A percentile compares a stretch with the other conserved stretches of the same genome.
Evolutionary conservation across 148 eudicot genomes (phyloP).

Genomic region (Vaccinium myrtillus): DNA sequence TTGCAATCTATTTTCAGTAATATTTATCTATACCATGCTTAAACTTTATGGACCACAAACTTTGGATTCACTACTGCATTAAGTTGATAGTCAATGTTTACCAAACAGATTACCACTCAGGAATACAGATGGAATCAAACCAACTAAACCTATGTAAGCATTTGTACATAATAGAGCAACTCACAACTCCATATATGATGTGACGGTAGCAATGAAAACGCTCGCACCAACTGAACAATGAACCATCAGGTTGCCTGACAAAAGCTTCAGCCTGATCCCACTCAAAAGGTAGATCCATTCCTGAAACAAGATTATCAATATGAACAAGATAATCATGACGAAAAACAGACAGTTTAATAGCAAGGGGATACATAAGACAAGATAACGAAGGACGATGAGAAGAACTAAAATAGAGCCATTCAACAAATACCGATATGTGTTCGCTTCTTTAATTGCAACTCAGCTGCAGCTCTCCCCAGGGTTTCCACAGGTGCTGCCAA

Average conservation of each 20-base stretch:
- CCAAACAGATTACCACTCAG: background rate
- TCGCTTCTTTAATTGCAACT: slow-evolving; percentile 71
- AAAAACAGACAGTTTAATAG: background rate
- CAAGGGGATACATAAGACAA: background rate
- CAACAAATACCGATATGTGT: slow-evolving; percentile 57
- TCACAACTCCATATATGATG: slow-evolving; percentile 69
- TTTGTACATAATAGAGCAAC: slow-evolving; percentile 18
- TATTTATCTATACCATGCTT: background rate
- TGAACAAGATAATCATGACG: background rate
- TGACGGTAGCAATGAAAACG: slow-evolving; percentile 74
- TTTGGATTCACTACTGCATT: background rate
- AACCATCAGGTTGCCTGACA: slow-evolving; percentile 77
- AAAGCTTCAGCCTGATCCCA: slow-evolving; percentile 86
- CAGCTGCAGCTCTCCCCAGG: slow-evolving; percentile 80
- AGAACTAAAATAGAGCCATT: background rate
- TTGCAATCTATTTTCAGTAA: background rate
- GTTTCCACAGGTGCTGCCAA: slow-evolving; percentile 77
- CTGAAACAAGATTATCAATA: slow-evolving; percentile 31
- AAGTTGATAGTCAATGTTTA: background rate
- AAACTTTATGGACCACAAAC: background rate
- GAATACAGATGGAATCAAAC: background rate
- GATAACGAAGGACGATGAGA: background rate
- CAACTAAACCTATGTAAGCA: background rate
- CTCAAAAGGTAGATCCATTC: slow-evolving; percentile 81
- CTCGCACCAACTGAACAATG: slow-evolving; percentile 93